Evolutionary conservation across 345 rosid species (phyloP), one percentile per base, ranked within the genome.

Genomic region (Euphorbia peplus): DNA sequence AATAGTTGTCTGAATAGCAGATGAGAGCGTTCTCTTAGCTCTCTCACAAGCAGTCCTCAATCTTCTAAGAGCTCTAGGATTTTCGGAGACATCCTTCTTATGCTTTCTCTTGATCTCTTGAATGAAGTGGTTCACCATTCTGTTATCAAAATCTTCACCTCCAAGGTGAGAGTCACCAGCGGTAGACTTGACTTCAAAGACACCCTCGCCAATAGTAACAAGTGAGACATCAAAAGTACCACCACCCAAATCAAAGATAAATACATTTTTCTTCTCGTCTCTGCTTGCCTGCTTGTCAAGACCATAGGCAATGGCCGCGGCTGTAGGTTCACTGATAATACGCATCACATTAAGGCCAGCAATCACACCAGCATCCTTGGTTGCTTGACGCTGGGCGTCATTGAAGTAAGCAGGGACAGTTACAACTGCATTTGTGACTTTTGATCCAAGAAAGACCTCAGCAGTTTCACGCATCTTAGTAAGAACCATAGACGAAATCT

Each of bases 11-110:
- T 47, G 70, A 35, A 60, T 56, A 3, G 70, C 59, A 4, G 76
- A 72, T 4, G 76, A 72, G 13, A 72, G 61, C 11, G 70, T 72
- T 19, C 76, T 72, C 70, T 72, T 72, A 2, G 76, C 76, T 44
- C 75, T 71, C 47, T 71, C 75, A 35, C 75, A 71, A 25, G 74
- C 74, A 39, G 69, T 71, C 41, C 76, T 72, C 66, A 72, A 35
- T 60, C 70, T 72, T 60, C 76, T 25, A 25, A 72, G 76, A 4
- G 70, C 75, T 53, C 69, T 64, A 12, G 75, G 75, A 29, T 62
- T 63, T 41, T 56, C 64, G 4, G 63, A 54, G 10, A 71, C 63
- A 16, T 71, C 64, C 53, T 71, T 71, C 56, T 60, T 54, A 56
- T 71, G 54, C 67, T 70, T 70, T 41, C 53, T 52, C 60, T 62